These are phyloP conservation scores for Suhomyces maxii DNA, from an alignment of 1,139 yeast species.

Conservation along the genomic window DNA sequence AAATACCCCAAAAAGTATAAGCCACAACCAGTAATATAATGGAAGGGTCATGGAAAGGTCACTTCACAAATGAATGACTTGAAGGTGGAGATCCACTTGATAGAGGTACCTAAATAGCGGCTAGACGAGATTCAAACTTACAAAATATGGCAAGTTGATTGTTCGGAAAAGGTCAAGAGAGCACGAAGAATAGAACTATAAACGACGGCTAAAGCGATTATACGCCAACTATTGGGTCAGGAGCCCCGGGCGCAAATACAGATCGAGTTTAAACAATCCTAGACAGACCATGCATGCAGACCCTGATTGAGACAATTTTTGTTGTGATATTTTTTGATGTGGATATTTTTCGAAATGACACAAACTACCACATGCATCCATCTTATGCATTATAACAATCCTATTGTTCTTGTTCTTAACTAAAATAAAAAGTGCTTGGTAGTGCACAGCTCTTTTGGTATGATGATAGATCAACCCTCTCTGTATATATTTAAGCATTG, in stretches of 20 bases:
- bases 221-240: not conserved
- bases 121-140: too few species aligned
- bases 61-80: too few species aligned
- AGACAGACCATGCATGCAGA: constrained; percentile 1
- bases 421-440: too few species aligned
- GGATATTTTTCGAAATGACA: not conserved
- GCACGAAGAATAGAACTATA: not conserved
- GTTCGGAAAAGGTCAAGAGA: too few species aligned
- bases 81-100: too few species aligned
- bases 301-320: constrained; percentile 5
- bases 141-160: too few species aligned
- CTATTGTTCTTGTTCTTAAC: not conserved
- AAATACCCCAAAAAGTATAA: too few species aligned
- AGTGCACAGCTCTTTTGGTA: not conserved
- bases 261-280: not conserved
- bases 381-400: not conserved
- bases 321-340: not conserved
- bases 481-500: not conserved
- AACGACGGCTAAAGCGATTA: not conserved
- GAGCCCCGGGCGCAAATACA: not conserved
- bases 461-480: not conserved
- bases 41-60: too few species aligned
- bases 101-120: too few species aligned
- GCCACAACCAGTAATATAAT: too few species aligned
- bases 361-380: not conserved